These are phyloP conservation scores for Penicillium psychrosexuale DNA, from an alignment of 2,329 filamentous ascomycete genomes.

Conservation along the genomic window DNA sequence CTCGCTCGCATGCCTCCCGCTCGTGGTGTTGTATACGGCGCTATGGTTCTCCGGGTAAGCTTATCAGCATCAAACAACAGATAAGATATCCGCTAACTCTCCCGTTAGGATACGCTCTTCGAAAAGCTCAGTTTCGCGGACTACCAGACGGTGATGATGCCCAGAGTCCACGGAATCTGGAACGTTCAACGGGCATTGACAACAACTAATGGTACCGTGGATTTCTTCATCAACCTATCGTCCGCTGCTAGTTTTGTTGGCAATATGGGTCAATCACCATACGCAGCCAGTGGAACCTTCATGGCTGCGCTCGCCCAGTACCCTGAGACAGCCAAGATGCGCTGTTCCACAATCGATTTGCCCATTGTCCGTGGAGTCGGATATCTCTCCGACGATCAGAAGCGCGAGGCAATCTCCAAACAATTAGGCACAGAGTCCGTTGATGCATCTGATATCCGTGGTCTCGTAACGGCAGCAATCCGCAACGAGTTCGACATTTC, in stretches of 20 bases:
- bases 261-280: slow-evolving; percentile 55
- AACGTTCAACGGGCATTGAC: slow-evolving; percentile 29
- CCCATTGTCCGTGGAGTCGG: slow-evolving; percentile 22
- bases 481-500: slow-evolving; percentile 20
- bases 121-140: slow-evolving; percentile 30
- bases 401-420: slow-evolving; percentile 18
- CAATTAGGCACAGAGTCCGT: slow-evolving; percentile 21
- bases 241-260: slow-evolving; percentile 30
- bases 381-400: slow-evolving; percentile 22
- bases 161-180: slow-evolving; percentile 30
- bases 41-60: slow-evolving; percentile 45
- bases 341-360: slow-evolving; percentile 46
- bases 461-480: slow-evolving; percentile 23
- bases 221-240: slow-evolving; percentile 29
- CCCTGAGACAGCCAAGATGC: slow-evolving; percentile 51
- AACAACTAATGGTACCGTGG: slow-evolving; percentile 12
- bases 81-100: slow-evolving; percentile 1
- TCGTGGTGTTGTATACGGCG: slow-evolving; percentile 45
- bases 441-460: slow-evolving; percentile 21
- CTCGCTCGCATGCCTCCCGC: slow-evolving; percentile 35
- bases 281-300: slow-evolving; percentile 51
- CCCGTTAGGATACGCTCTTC: slow-evolving; percentile 21
- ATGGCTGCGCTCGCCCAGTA: slow-evolving; percentile 25
- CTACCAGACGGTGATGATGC: slow-evolving; percentile 22
- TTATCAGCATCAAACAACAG: rapidly evolving